Evolutionary conservation across 2,329 filamentous ascomycete species (phyloP).

Genomic region (Teratosphaeria gauchensis): DNA sequence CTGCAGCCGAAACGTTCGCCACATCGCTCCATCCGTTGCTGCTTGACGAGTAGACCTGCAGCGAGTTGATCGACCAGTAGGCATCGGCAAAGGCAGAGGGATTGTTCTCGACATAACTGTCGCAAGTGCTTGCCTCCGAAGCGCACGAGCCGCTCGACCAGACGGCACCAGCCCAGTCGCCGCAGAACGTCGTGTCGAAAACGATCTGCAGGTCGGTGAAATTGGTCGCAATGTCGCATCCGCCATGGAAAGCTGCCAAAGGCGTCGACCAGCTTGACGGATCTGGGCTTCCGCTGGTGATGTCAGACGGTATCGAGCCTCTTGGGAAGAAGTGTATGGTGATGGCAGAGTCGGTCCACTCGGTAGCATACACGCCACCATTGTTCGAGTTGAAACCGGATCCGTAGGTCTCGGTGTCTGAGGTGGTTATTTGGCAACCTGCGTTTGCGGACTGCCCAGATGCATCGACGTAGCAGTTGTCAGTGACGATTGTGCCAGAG

Average conservation of each 20-base stretch:
- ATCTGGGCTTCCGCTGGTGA: constrained; percentile 42
- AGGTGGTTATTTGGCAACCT: constrained; percentile 40
- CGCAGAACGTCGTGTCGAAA: constrained; percentile 55
- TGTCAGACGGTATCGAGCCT: constrained; percentile 27
- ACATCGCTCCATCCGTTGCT: background rate
- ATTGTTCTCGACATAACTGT: constrained; percentile 25
- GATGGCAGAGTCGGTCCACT: constrained; percentile 22
- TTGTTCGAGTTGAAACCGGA: constrained; percentile 36
- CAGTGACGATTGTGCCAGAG: constrained; percentile 51
- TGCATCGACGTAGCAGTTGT: constrained; percentile 22
- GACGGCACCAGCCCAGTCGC: constrained; percentile 29
- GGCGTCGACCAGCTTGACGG: constrained; percentile 55
- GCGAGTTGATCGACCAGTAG: constrained; percentile 33
- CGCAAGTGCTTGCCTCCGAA: constrained; percentile 19
- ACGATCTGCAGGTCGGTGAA: constrained; percentile 36
- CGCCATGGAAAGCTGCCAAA: constrained; percentile 50
- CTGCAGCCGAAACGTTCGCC: background rate
- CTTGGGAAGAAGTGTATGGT: constrained; percentile 29
- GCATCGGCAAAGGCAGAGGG: constrained; percentile 27
- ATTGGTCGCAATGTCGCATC: constrained; percentile 26
- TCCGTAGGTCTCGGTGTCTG: constrained; percentile 29
- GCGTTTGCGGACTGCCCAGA: constrained; percentile 32
- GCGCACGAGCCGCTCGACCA: constrained; percentile 26
- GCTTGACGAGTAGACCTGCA: constrained; percentile 28
- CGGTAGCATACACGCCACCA: constrained; percentile 29